Percentiles rank a stretch among this genome's conserved stretches.
phyloP scores from a whole-genome alignment of 2,329 filamentous ascomycete genomes.

The Apiospora aurea region DNA sequence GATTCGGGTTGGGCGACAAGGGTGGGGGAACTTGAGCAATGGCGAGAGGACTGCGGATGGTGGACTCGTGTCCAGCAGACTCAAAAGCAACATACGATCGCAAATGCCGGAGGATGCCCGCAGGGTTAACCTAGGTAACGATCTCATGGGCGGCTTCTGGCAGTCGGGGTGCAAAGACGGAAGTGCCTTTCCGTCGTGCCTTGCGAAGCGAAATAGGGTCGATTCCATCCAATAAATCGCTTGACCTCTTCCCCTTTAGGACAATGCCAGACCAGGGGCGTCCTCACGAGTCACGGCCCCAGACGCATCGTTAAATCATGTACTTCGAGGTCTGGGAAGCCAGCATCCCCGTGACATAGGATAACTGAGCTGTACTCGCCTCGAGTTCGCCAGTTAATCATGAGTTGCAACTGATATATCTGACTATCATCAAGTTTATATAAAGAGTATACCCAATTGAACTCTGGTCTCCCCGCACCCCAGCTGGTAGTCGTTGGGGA shows the following conservation, averaged over 20 bases:
- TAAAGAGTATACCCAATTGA: neutral
- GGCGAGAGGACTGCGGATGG: neutral
- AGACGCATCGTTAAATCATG: too few species aligned
- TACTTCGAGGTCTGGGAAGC: too few species aligned
- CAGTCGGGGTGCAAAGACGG: constrained; percentile 10
- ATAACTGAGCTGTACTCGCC: neutral
- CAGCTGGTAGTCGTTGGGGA: neutral
- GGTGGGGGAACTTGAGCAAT: neutral
- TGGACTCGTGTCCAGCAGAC: neutral
- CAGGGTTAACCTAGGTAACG: constrained; percentile 11
- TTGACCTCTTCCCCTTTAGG: constrained; percentile 4
- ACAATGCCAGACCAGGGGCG: neutral
- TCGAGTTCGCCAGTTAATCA: neutral
- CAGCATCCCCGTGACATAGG: neutral
- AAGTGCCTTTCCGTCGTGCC: constrained; percentile 9
- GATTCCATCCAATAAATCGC: constrained; percentile 5
- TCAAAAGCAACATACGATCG: neutral
- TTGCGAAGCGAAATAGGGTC: neutral
- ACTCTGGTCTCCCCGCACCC: neutral
- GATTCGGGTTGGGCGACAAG: neutral
- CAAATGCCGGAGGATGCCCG: constrained; percentile 6
- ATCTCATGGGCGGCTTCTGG: neutral
- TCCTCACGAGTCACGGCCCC: neutral
- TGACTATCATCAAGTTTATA: neutral
- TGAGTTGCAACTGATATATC: neutral